phyloP scores from a whole-genome alignment of 305 asterid genomes.

The Fraxinus ornus region DNA sequence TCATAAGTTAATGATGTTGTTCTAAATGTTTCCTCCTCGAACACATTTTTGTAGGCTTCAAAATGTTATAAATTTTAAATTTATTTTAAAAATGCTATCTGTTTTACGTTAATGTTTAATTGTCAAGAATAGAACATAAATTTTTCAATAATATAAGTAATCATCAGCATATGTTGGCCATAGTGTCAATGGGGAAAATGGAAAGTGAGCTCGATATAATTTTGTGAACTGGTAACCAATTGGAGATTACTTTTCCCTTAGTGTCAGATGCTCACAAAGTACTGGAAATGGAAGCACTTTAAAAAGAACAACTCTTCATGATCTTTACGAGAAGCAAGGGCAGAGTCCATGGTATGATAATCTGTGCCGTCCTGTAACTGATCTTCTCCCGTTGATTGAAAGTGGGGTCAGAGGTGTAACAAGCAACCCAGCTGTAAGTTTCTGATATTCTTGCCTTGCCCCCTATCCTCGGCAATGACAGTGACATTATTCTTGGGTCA shows the following conservation, averaged over 20 bases:
- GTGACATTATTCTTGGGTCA: background rate
- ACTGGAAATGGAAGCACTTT: conserved; percentile 70
- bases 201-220: background rate
- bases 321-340: conserved; percentile 93
- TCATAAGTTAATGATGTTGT: background rate
- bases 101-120: background rate
- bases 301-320: conserved; percentile 80
- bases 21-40: background rate
- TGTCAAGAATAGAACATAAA: background rate
- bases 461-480: background rate
- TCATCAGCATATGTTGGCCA: background rate
- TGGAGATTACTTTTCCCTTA: conserved; percentile 29
- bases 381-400: conserved; percentile 84
- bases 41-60: background rate
- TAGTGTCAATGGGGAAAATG: background rate
- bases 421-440: conserved; percentile 93
- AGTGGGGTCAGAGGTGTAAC: conserved; percentile 95
- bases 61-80: background rate
- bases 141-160: background rate
- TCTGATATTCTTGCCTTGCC: background rate
- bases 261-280: conserved; percentile 72
- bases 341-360: conserved; percentile 99
- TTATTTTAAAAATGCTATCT: background rate
- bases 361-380: conserved; percentile 89
- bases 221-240: conserved; percentile 5